Evolutionary conservation across 352 stramenopile genomes (phyloP).

Genomic region (Phytophthora meadii): DNA sequence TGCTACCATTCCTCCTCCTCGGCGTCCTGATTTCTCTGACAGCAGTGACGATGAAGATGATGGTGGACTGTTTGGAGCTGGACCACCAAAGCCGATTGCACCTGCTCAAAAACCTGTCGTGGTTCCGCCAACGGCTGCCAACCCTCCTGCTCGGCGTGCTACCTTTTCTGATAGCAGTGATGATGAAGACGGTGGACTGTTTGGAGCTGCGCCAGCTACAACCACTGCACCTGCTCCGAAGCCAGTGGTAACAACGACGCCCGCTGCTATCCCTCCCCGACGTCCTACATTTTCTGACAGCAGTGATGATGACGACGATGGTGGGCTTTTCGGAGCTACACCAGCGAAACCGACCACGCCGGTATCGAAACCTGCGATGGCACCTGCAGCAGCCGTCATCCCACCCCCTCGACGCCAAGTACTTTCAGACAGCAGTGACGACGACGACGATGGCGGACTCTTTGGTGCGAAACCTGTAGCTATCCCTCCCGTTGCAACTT

Average conservation of each 20-base stretch:
- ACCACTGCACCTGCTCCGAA: constrained; percentile 8
- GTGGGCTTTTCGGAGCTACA: constrained; percentile 55
- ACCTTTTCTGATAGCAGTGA: constrained; percentile 41
- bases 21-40: too few species aligned
- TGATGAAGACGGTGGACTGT: constrained; percentile 41
- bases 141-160: too few species aligned
- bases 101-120: too few species aligned
- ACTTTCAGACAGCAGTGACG: constrained; percentile 50
- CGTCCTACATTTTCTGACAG: constrained; percentile 54
- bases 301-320: constrained; percentile 63
- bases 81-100: too few species aligned
- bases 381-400: constrained; percentile 8
- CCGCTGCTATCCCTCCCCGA: constrained; percentile 9
- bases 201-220: constrained; percentile 34
- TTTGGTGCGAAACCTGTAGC: constrained; percentile 36
- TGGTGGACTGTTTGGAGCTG: too few species aligned
- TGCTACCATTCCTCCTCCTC: too few species aligned
- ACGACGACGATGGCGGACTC: constrained; percentile 44
- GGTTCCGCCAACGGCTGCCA: too few species aligned
- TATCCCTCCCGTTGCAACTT: neutral
- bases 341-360: neutral
- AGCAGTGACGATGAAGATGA: too few species aligned
- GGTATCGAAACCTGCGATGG: constrained; percentile 29
- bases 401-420: constrained; percentile 4
- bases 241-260: constrained; percentile 6